Percentiles rank a stretch among this genome's conserved stretches.
Conservation (phyloP, 345 rosid genomes). For the Ricinus communis region DNA sequence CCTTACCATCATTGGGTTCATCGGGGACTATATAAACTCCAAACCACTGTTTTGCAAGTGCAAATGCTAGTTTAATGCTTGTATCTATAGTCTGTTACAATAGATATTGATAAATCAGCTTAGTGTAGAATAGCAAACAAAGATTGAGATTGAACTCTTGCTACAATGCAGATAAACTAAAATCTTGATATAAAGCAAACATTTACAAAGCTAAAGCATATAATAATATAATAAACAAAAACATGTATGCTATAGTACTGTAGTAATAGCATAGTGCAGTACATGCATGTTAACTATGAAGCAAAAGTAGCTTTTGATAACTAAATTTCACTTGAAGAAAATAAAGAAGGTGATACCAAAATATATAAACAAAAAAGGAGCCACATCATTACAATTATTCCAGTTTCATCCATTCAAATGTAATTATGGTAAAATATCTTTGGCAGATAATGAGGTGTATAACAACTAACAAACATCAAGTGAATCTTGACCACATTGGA, state of each 20-base stretch:
- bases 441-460: not conserved
- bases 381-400: not conserved
- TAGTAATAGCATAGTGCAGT: not conserved
- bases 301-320: not conserved
- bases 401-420: not conserved
- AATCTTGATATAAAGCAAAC: not conserved
- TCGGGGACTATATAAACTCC: conserved; percentile 81
- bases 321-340: not conserved
- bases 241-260: not conserved
- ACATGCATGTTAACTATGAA: not conserved
- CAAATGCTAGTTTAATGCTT: conserved; percentile 81
- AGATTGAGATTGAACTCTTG: not conserved
- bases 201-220: not conserved
- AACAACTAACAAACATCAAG: not conserved
- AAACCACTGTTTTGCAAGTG: conserved; percentile 98
- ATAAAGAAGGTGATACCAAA: not conserved
- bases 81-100: conserved; percentile 77
- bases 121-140: not conserved
- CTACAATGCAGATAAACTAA: not conserved
- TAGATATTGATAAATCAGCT: conserved; percentile 30
- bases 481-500: not conserved
- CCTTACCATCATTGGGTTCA: conserved; percentile 84
- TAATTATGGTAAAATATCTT: not conserved
- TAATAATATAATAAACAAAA: not conserved
- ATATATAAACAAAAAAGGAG: no score